Percentiles rank a stretch among this genome's conserved stretches.
These are phyloP conservation scores for Aspergillus indologenus DNA, from an alignment of 495 filamentous ascomycete species.

Conservation along the genomic window DNA sequence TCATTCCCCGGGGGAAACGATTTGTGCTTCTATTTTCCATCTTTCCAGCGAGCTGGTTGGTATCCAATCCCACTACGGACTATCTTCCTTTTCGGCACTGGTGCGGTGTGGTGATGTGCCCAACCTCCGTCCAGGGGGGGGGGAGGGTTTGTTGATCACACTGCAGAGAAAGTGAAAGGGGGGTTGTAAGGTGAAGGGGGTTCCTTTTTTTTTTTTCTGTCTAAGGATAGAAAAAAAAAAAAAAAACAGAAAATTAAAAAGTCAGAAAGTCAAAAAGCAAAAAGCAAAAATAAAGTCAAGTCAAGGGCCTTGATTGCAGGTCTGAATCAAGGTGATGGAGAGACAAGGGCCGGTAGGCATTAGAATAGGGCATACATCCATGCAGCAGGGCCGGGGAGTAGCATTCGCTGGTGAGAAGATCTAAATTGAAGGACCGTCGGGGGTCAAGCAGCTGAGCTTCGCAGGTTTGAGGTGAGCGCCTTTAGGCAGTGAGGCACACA, in stretches of 20 bases:
- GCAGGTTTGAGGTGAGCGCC: background rate
- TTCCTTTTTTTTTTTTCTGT: too few species aligned
- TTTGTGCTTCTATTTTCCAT: background rate
- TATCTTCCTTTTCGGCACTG: background rate
- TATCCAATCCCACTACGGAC: background rate
- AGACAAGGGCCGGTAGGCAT: background rate
- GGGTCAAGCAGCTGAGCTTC: background rate
- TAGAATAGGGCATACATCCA: background rate
- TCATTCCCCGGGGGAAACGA: too few species aligned
- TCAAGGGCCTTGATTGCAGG: background rate
- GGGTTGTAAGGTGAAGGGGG: background rate
- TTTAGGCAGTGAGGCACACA: background rate
- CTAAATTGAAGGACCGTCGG: background rate
- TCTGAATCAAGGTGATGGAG: background rate
- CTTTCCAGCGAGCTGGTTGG: background rate
- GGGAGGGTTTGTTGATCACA: background rate
- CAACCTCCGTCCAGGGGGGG: background rate
- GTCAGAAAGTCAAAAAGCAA: too few species aligned
- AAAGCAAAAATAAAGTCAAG: background rate
- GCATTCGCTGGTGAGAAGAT: background rate
- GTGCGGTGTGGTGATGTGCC: background rate
- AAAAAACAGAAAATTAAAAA: too few species aligned
- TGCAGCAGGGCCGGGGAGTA: background rate
- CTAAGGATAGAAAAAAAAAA: too few species aligned
- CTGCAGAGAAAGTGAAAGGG: background rate